Percentiles rank a stretch among this genome's conserved stretches.
These are phyloP conservation scores for Nakazawaea pomicola DNA, from an alignment of 805 yeast genomes.

Conservation along the genomic window DNA sequence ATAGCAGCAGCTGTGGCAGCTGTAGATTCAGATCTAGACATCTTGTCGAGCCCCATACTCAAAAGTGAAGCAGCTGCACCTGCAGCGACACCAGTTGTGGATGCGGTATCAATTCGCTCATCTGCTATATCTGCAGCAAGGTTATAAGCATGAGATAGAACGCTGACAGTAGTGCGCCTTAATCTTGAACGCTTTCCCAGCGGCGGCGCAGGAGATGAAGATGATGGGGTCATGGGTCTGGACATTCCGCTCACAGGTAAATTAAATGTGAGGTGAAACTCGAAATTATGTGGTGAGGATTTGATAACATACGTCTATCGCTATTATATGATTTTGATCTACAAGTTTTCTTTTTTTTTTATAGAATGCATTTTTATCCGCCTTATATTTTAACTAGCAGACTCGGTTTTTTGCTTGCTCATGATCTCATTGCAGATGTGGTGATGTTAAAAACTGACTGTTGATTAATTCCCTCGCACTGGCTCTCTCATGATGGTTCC, in stretches of 20 bases:
- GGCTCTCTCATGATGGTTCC: constrained; percentile 30
- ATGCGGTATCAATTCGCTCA: constrained; percentile 14
- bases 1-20: not conserved
- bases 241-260: constrained; percentile 2
- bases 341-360: too few species aligned
- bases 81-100: constrained; percentile 28
- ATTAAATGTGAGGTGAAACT: too few species aligned
- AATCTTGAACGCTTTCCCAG: constrained; percentile 3
- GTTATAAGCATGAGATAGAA: constrained; percentile 20
- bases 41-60: constrained; percentile 38
- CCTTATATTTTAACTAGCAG: too few species aligned
- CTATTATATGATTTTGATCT: too few species aligned
- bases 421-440: not conserved
- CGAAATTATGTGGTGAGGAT: too few species aligned
- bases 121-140: constrained; percentile 19
- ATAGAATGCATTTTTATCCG: too few species aligned
- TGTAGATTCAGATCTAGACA: constrained; percentile 18
- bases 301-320: too few species aligned
- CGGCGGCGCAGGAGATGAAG: not conserved
- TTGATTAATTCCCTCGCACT: constrained; percentile 23
- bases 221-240: constrained; percentile 12
- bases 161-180: constrained; percentile 14
- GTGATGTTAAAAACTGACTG: constrained; percentile 21
- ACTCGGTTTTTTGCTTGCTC: too few species aligned
- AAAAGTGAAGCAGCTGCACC: constrained; percentile 41